Percentiles rank a stretch among this genome's conserved stretches.
Evolutionary conservation across 2,329 filamentous ascomycete genomes (phyloP).

Genomic region (Elsinoe fawcettii): DNA sequence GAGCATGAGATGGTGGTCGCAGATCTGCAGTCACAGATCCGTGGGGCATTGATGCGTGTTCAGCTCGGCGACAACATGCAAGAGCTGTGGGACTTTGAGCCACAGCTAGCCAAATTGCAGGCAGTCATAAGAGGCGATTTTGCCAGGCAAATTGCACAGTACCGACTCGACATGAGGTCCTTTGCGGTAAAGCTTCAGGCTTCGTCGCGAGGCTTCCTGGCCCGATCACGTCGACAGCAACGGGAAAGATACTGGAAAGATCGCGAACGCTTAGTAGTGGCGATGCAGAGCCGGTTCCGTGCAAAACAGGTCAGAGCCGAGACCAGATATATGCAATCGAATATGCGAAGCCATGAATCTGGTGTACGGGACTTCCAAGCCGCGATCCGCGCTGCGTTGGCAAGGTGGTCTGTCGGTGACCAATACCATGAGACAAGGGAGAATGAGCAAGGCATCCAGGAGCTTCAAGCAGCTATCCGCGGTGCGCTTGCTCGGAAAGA

Average conservation of each 20-base stretch:
- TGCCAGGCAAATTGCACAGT: constrained; percentile 71
- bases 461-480: constrained; percentile 41
- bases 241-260: constrained; percentile 62
- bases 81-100: constrained; percentile 77
- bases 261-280: constrained; percentile 59
- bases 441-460: constrained; percentile 29
- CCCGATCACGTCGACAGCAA: constrained; percentile 54
- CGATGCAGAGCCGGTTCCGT: constrained; percentile 73
- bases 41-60: constrained; percentile 71
- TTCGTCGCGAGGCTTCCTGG: constrained; percentile 65
- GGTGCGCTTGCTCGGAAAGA: constrained; percentile 38
- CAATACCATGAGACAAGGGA: constrained; percentile 36
- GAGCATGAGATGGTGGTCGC: constrained; percentile 65
- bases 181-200: constrained; percentile 79
- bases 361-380: constrained; percentile 38
- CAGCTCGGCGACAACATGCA: constrained; percentile 78
- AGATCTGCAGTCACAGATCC: constrained; percentile 80
- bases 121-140: constrained; percentile 82
- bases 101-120: constrained; percentile 71
- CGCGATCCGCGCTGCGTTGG: constrained; percentile 45
- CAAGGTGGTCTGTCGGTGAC: constrained; percentile 46
- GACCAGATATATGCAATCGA: constrained; percentile 41
- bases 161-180: constrained; percentile 71
- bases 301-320: constrained; percentile 49
- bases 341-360: constrained; percentile 38